A percentile compares a stretch with the other conserved stretches of the same genome.
Conservation (phyloP, 2,329 filamentous ascomycete species). For the Penicillium thymicola region DNA sequence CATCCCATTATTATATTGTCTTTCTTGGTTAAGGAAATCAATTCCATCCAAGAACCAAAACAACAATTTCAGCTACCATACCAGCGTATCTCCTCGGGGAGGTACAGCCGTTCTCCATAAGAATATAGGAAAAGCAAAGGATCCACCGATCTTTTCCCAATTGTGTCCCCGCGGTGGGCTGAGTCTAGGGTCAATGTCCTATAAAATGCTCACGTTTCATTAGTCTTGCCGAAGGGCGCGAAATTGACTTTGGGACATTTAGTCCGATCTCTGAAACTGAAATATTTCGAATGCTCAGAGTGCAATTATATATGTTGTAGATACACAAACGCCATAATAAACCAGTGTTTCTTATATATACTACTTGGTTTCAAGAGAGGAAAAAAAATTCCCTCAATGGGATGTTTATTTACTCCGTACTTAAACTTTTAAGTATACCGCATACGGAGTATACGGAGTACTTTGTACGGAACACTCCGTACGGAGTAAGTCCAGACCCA, state of each 20-base stretch:
- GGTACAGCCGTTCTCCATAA: neutral
- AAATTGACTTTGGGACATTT: slow-evolving; percentile 22
- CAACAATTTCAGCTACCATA: neutral
- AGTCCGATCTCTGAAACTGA: neutral
- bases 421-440: no score
- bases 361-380: neutral
- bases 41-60: neutral
- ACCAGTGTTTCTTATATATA: neutral
- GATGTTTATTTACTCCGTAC: neutral
- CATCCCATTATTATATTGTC: no score
- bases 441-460: neutral
- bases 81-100: neutral
- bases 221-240: slow-evolving; percentile 28
- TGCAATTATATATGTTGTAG: neutral
- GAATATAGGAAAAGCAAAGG: neutral
- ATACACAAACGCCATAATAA: neutral
- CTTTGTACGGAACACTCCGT: neutral
- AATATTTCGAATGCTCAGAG: neutral
- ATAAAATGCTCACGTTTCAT: slow-evolving; percentile 11
- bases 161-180: slow-evolving; percentile 28
- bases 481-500: neutral
- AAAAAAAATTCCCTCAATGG: neutral
- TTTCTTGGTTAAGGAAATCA: neutral
- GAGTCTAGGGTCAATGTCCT: slow-evolving; percentile 18
- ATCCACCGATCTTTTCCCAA: slow-evolving; percentile 27